Evolutionary conservation across 495 filamentous ascomycete species (phyloP).

Genomic region (Aspergillus incahuasiensis): DNA sequence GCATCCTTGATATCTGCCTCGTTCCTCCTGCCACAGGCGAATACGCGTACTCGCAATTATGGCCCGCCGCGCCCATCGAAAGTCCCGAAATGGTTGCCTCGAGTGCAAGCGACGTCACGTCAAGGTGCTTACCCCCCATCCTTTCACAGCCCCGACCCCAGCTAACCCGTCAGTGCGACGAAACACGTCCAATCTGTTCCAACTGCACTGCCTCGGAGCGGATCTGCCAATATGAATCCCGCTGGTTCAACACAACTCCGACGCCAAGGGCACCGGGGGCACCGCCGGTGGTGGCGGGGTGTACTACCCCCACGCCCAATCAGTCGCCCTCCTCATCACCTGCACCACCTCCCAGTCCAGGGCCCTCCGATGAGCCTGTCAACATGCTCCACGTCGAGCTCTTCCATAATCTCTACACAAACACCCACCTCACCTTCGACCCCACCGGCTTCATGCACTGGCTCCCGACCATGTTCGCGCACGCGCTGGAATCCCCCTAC

Average conservation of each 20-base stretch:
- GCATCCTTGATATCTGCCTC: background rate
- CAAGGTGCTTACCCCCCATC: constrained; percentile 25
- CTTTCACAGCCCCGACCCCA: background rate
- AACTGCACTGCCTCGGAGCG: constrained; percentile 32
- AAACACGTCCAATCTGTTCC: constrained; percentile 29
- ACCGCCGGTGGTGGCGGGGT: no score
- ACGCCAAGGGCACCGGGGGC: background rate
- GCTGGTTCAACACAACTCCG: background rate
- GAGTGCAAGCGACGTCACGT: constrained; percentile 38
- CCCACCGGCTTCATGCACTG: background rate
- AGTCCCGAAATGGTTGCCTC: constrained; percentile 34
- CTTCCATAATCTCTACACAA: constrained; percentile 23
- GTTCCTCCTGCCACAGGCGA: background rate
- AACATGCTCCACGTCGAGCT: constrained; percentile 34
- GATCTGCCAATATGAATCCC: constrained; percentile 19
- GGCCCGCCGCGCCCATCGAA: constrained; percentile 31
- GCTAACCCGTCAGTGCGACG: constrained; percentile 30
- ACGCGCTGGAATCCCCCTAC: constrained; percentile 28
- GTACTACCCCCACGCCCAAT: background rate
- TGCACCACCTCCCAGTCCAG: background rate
- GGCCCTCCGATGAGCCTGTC: constrained; percentile 15
- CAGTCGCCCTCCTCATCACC: background rate
- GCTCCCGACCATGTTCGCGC: constrained; percentile 6
- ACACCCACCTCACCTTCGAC: constrained; percentile 5
- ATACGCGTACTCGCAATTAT: constrained; percentile 6